A percentile compares a stretch with the other conserved stretches of the same genome.
Evolutionary conservation across 2,329 filamentous ascomycete species (phyloP).

Genomic region (Periconia digitata): DNA sequence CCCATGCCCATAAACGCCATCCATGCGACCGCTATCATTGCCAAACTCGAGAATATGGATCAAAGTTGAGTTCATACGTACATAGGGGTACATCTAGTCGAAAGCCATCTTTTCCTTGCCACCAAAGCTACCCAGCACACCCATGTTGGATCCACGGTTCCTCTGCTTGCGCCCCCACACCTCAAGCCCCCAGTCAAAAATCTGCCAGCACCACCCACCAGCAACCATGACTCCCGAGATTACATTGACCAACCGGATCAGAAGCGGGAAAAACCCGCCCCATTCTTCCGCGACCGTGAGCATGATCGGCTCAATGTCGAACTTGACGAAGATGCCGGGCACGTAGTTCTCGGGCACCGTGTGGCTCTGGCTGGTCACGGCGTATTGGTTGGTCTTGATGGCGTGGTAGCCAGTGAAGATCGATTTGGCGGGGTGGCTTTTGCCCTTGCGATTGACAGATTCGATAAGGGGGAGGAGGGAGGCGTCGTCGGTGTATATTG

Average conservation of each 20-base stretch:
- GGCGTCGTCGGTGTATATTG: slow-evolving; percentile 70
- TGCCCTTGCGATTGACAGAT: slow-evolving; percentile 33
- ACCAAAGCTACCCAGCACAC: slow-evolving; percentile 47
- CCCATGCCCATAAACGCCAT: background rate
- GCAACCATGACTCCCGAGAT: slow-evolving; percentile 88
- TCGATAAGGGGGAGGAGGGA: slow-evolving; percentile 51
- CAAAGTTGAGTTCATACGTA: too few relatives aligned
- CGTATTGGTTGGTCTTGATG: slow-evolving; percentile 95
- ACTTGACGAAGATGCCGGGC: slow-evolving; percentile 96
- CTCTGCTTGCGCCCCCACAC: slow-evolving; percentile 47
- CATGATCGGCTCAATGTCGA: slow-evolving; percentile 95
- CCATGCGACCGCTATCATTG: background rate
- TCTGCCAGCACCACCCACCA: slow-evolving; percentile 87
- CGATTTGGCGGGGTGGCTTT: slow-evolving; percentile 38
- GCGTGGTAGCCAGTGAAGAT: slow-evolving; percentile 52
- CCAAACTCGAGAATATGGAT: too few relatives aligned
- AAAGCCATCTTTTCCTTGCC: slow-evolving; percentile 19
- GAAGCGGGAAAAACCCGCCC: slow-evolving; percentile 70
- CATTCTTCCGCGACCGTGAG: slow-evolving; percentile 82
- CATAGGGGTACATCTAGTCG: slow-evolving; percentile 12
- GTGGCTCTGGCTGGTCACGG: slow-evolving; percentile 85
- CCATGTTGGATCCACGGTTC: slow-evolving; percentile 46
- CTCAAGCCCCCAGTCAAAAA: slow-evolving; percentile 72
- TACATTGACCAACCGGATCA: slow-evolving; percentile 87
- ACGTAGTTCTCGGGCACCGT: slow-evolving; percentile 68